phyloP scores from a whole-genome alignment of 2,329 filamentous ascomycete genomes.

The Nigrospora oryzae region DNA sequence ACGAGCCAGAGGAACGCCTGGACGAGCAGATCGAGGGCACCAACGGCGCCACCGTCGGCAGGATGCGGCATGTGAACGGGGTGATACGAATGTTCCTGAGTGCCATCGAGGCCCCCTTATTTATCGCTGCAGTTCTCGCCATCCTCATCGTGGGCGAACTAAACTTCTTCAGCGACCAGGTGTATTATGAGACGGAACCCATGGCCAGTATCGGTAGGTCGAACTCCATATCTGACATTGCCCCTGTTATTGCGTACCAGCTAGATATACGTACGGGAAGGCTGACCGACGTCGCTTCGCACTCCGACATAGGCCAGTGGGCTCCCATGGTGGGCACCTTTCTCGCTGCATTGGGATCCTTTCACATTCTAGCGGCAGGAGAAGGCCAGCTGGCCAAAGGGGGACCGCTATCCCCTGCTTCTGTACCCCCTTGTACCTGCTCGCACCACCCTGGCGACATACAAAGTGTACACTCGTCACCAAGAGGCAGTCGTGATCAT shows the following conservation, averaged over 20 bases:
- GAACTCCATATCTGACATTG: not conserved
- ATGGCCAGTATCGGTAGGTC: conserved; percentile 49
- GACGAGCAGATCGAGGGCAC: conserved; percentile 40
- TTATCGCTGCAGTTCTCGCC: conserved; percentile 47
- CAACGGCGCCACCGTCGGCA: conserved; percentile 41
- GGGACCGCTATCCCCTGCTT: conserved; percentile 2
- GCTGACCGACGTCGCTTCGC: conserved; percentile 1
- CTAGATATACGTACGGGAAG: not conserved
- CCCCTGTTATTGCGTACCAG: too few species aligned
- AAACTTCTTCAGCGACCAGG: conserved; percentile 52
- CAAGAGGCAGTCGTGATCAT: conserved; percentile 1
- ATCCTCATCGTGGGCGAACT: conserved; percentile 54
- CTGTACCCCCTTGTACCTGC: conserved; percentile 14
- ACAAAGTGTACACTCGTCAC: not conserved
- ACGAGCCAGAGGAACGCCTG: conserved; percentile 14
- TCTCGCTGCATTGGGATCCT: conserved; percentile 48
- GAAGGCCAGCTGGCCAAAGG: not conserved
- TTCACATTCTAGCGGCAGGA: conserved; percentile 37
- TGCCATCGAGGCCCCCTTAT: conserved; percentile 50
- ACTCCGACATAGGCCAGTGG: conserved; percentile 41
- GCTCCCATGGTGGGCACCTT: conserved; percentile 49
- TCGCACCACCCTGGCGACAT: conserved; percentile 5
- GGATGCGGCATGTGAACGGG: conserved; percentile 46
- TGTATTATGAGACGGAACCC: conserved; percentile 53
- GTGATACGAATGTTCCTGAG: conserved; percentile 44